Conservation (phyloP, 106 monocot species). For the Cymbidium sinense region DNA sequence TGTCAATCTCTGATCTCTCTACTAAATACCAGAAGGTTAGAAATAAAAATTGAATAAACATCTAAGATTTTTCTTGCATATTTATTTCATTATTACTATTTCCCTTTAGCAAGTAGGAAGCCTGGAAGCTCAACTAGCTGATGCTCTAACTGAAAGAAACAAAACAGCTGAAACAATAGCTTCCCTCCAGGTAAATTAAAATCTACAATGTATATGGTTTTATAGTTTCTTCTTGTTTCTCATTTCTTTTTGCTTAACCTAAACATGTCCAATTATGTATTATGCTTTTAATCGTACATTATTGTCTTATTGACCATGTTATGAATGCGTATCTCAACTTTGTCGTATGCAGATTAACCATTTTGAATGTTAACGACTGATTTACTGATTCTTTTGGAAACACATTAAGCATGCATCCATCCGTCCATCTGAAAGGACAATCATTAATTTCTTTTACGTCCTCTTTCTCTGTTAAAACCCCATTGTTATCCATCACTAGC, state of each 20-base stretch:
- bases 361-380: background rate
- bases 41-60: background rate
- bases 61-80: conserved; percentile 4
- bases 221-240: background rate
- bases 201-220: background rate
- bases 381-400: background rate
- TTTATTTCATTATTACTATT: background rate
- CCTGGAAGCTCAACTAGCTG: conserved; percentile 63
- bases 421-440: background rate
- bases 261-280: background rate
- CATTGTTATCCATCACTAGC: background rate
- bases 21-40: conserved; percentile 79
- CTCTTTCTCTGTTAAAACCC: background rate
- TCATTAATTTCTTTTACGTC: background rate
- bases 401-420: background rate
- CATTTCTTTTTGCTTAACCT: too few species aligned
- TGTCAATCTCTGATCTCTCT: conserved; percentile 61
- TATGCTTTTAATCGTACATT: background rate
- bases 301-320: background rate
- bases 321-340: background rate
- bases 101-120: conserved; percentile 60
- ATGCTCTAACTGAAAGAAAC: conserved; percentile 63
- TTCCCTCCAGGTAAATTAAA: conserved; percentile 70
- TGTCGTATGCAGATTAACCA: background rate
- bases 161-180: conserved; percentile 78